These are phyloP conservation scores for Kodamaea ohmeri DNA, from an alignment of 1,139 yeast species.

Conservation along the genomic window DNA sequence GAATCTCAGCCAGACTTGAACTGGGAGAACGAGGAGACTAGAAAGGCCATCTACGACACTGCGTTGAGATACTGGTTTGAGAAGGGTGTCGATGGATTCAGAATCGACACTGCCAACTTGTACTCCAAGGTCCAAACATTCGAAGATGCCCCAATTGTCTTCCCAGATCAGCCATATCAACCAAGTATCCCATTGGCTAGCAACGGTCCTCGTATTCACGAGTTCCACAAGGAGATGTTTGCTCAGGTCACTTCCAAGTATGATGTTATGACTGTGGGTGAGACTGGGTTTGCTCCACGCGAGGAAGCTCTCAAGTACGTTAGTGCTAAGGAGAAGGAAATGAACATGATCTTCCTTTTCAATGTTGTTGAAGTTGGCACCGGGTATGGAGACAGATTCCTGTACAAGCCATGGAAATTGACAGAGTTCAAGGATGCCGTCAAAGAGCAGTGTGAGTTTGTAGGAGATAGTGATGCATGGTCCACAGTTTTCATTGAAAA, in stretches of 20 bases:
- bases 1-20: slow-evolving; percentile 55
- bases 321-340: slow-evolving; percentile 47
- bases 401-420: slow-evolving; percentile 32
- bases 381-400: slow-evolving; percentile 32
- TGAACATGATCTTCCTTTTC: slow-evolving; percentile 53
- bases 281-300: slow-evolving; percentile 43
- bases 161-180: slow-evolving; percentile 42
- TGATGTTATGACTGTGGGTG: slow-evolving; percentile 59
- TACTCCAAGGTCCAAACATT: slow-evolving; percentile 49
- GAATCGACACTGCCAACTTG: slow-evolving; percentile 55
- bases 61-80: slow-evolving; percentile 55
- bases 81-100: slow-evolving; percentile 56
- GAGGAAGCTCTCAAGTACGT: slow-evolving; percentile 47
- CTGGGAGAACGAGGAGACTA: slow-evolving; percentile 54
- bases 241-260: slow-evolving; percentile 43
- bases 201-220: slow-evolving; percentile 56
- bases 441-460: slow-evolving; percentile 32
- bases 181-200: slow-evolving; percentile 30
- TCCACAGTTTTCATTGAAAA: slow-evolving; percentile 55
- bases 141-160: slow-evolving; percentile 48
- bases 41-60: slow-evolving; percentile 49
- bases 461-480: slow-evolving; percentile 57
- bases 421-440: slow-evolving; percentile 45
- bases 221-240: slow-evolving; percentile 54
- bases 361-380: slow-evolving; percentile 47